phyloP scores from a whole-genome alignment of 2,329 filamentous ascomycete genomes.

The Ophiostoma sp. region DNA sequence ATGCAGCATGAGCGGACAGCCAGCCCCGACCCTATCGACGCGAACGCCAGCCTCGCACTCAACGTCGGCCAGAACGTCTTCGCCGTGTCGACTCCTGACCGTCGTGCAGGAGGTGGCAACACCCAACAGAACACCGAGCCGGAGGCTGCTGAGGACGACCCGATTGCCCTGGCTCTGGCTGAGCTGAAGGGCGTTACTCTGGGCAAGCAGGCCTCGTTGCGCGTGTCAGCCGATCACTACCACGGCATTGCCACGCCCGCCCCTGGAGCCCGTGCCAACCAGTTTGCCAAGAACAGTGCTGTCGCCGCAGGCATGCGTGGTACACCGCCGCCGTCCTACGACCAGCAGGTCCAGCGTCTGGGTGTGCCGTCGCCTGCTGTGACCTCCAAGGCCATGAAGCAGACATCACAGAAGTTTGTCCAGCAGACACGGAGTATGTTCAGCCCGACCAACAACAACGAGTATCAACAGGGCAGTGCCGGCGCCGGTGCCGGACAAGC shows the following conservation, averaged over 20 bases:
- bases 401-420: conserved; percentile 85
- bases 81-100: conserved; percentile 75
- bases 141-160: conserved; percentile 69
- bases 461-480: conserved; percentile 25
- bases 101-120: conserved; percentile 34
- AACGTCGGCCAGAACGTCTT: conserved; percentile 97
- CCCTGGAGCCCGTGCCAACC: conserved; percentile 48
- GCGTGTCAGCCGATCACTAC: conserved; percentile 95
- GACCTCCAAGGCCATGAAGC: conserved; percentile 92
- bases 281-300: conserved; percentile 40
- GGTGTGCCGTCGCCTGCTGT: conserved; percentile 90
- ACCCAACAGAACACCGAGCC: conserved; percentile 57
- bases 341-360: conserved; percentile 72
- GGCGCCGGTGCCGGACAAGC: conserved; percentile 28
- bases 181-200: conserved; percentile 82
- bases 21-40: conserved; percentile 86
- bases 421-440: conserved; percentile 83
- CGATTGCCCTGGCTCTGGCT: conserved; percentile 87
- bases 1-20: conserved; percentile 47
- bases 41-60: conserved; percentile 86
- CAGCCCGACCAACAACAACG: conserved; percentile 34
- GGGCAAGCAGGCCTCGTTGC: conserved; percentile 72
- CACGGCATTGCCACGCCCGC: conserved; percentile 87
- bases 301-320: conserved; percentile 62
- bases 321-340: conserved; percentile 86